Evolutionary conservation across 2,329 filamentous ascomycete genomes (phyloP), one percentile per base, ranked within the genome.

Genomic region (Ascochyta koolunga): DNA sequence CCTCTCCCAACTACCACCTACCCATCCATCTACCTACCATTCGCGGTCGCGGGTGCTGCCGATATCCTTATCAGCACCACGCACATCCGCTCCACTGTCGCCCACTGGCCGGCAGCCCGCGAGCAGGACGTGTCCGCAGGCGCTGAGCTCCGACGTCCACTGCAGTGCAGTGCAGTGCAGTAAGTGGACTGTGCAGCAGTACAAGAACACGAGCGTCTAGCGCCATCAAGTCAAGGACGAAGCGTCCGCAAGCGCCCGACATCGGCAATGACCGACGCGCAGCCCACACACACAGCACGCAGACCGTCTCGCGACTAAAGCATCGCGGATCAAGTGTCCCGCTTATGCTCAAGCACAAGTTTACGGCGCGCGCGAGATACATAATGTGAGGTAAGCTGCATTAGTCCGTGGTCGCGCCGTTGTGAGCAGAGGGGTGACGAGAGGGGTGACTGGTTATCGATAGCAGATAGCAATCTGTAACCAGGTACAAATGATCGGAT

Each of bases 1-100:
- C 21, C 18, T 24, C 19, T 16, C 9, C 15, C 18, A 10, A 18
- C 24, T n/a, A n/a, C n/a, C n/a, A n/a, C 40, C 38, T 45, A 24
- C 18, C n/a, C 10, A 16, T 11, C 18, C 6, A 22, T 16, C 29
- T 36, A 33, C 25, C 25, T 36, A 15, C 45, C 16, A 15, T 29
- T 33, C 35, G 35, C 21, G 22, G 13, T 31, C 21, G 39, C 45
- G 45, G 51, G 46, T 22, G 31, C 45, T 54, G 51, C 51, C 51
- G 51, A 54, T 18, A 21, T 41, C 45, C 51, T 54, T 54, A 54
- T 54, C 51, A 41, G 45, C 15, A 22, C 50, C 36, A 29, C 33
- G 31, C 45, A 50, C 41, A 40, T 54, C 45, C 51, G 36, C 27
- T n/a, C 22, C 7, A n/a, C n/a, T n/a, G n/a, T 22, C 27, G 35